Evolutionary conservation across 139 green algal species (phyloP).

Genomic region (Micractinium sp.): DNA sequence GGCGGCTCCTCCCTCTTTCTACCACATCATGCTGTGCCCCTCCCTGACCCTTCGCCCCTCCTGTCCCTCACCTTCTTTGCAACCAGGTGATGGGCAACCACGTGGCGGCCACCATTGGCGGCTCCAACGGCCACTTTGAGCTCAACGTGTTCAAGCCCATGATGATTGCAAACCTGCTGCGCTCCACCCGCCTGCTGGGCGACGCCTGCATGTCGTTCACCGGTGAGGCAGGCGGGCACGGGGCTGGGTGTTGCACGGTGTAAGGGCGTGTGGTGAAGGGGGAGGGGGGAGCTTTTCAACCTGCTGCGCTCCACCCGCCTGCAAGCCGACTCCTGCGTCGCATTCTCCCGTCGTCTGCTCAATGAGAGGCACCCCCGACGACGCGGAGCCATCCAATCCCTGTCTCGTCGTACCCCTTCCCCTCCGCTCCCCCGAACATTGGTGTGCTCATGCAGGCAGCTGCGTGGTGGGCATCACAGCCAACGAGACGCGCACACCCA

Average conservation of each 20-base stretch:
- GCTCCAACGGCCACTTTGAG: conserved; percentile 91
- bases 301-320: too few relatives aligned
- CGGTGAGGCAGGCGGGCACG: conserved; percentile 61
- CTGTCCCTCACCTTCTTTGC: neutral
- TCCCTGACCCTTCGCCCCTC: neutral
- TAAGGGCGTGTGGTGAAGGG: neutral
- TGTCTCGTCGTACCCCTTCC: neutral
- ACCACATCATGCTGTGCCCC: too few relatives aligned
- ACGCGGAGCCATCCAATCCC: neutral
- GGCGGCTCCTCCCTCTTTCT: too few relatives aligned
- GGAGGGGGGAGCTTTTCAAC: neutral
- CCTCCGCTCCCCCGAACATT: neutral
- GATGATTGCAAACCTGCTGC: conserved; percentile 72
- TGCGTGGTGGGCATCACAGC: conserved; percentile 79
- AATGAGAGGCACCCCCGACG: too few relatives aligned
- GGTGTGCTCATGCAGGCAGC: conserved; percentile 11
- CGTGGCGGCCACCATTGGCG: conserved; percentile 78
- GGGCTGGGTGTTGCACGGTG: neutral
- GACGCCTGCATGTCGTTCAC: conserved; percentile 86
- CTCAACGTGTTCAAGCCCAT: conserved; percentile 98
- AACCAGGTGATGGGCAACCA: conserved; percentile 97
- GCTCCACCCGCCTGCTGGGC: conserved; percentile 73
- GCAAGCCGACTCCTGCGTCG: neutral
- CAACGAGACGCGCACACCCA: conserved; percentile 79
- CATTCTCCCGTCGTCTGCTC: too few relatives aligned